Evolutionary conservation across 257 asterid genomes (phyloP).

Genomic region (Solanum boliviense): DNA sequence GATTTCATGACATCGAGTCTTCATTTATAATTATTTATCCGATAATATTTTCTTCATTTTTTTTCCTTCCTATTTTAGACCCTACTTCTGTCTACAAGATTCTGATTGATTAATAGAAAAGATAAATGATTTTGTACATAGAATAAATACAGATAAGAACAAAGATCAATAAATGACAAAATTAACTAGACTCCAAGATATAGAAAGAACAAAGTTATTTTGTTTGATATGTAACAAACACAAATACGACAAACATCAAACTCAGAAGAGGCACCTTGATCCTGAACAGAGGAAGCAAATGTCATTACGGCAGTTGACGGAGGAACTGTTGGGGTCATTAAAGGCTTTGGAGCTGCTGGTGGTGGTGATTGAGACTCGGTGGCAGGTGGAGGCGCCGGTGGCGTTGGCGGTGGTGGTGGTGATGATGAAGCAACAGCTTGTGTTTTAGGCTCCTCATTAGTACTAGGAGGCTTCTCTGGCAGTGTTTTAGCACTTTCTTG

Average conservation of each 20-base stretch:
- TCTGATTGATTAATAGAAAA: background rate
- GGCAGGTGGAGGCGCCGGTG: conserved; percentile 8
- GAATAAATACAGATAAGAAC: conserved; percentile 31
- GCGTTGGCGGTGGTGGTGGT: conserved; percentile 10
- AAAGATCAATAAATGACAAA: conserved; percentile 48
- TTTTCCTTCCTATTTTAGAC: background rate
- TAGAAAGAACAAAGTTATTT: conserved; percentile 19
- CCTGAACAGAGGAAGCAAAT: conserved; percentile 28
- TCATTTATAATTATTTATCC: conserved; percentile 10
- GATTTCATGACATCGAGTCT: conserved; percentile 22
- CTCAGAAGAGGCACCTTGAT: conserved; percentile 36
- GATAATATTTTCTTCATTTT: background rate
- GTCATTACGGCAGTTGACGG: conserved; percentile 16
- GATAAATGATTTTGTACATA: conserved; percentile 7
- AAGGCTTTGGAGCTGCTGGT: conserved; percentile 15
- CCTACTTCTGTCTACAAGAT: conserved; percentile 5
- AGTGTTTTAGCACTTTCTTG: conserved; percentile 55
- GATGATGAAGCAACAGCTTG: conserved; percentile 24
- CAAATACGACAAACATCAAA: conserved; percentile 2
- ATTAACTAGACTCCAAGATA: conserved; percentile 24
- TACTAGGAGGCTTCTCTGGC: conserved; percentile 20
- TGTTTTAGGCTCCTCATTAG: conserved; percentile 24
- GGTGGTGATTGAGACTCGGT: conserved; percentile 1
- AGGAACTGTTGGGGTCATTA: background rate
- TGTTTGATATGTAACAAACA: conserved; percentile 8